A percentile compares a stretch with the other conserved stretches of the same genome.
Evolutionary conservation across 1,284 basidiomycete species (phyloP).

Genomic region (Anthracocystis setariae): DNA sequence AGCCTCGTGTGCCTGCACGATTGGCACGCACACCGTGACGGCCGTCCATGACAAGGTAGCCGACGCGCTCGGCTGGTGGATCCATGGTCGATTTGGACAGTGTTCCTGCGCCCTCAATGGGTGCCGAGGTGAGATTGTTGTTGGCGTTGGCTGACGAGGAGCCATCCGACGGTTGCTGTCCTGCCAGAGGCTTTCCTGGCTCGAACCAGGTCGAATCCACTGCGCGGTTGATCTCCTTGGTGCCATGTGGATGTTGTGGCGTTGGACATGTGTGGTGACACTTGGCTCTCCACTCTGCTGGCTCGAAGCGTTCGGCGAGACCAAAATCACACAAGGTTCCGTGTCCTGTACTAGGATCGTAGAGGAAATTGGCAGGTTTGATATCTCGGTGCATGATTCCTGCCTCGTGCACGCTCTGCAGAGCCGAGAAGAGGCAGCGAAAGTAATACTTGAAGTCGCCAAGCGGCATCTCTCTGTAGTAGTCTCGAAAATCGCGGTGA

Average conservation of each 20-base stretch:
- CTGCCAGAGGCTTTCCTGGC: slow-evolving; percentile 55
- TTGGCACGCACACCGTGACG: slow-evolving; percentile 88
- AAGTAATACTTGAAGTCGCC: slow-evolving; percentile 85
- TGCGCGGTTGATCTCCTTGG: slow-evolving; percentile 53
- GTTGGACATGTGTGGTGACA: slow-evolving; percentile 65
- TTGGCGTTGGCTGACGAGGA: slow-evolving; percentile 4
- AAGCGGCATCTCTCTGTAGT: slow-evolving; percentile 78
- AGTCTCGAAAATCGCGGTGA: slow-evolving; percentile 92
- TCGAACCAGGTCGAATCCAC: slow-evolving; percentile 57
- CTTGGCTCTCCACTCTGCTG: slow-evolving; percentile 62
- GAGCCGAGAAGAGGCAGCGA: slow-evolving; percentile 86
- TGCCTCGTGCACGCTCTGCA: slow-evolving; percentile 87
- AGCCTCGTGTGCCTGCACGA: slow-evolving; percentile 93
- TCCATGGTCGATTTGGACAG: slow-evolving; percentile 51
- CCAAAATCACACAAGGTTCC: slow-evolving; percentile 96
- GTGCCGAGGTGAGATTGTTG: slow-evolving; percentile 68
- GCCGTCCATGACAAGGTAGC: slow-evolving; percentile 61
- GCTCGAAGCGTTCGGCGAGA: slow-evolving; percentile 70
- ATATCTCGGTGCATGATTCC: slow-evolving; percentile 95
- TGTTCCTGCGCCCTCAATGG: slow-evolving; percentile 69
- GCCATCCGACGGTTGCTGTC: slow-evolving; percentile 18
- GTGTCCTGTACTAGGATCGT: slow-evolving; percentile 82
- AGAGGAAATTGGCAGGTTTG: slow-evolving; percentile 98
- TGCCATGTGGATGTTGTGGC: slow-evolving; percentile 55
- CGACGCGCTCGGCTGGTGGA: slow-evolving; percentile 60